Evolutionary conservation across 1,284 basidiomycete species (phyloP), one percentile per base, ranked within the genome.

Genomic region (Pyrrhoderma noxium): DNA sequence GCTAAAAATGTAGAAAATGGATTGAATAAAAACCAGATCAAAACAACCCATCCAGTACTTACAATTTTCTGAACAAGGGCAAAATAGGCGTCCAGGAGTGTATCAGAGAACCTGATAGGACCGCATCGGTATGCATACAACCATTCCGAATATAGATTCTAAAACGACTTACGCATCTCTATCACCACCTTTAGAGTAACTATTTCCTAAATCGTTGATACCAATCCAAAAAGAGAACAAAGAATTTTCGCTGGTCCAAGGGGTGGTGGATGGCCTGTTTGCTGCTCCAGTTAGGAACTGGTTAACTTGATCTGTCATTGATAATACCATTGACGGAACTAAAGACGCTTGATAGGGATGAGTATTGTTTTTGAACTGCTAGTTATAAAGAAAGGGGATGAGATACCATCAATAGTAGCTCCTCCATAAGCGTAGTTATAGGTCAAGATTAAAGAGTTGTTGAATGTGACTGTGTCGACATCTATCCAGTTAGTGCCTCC

Each of bases 381-480:
- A n/a, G n/a, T n/a, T 16, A 23, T 11, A 16, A 2, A 22, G 3
- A 13, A 45, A 27, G 14, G 11, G 22, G 27, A 21, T 21, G 8
- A 13, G 7, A 16, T 41, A 1, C 74, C 68, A 59, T 80, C 70
- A 55, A 80, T 80, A 16, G 77, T 80, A 14, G 79, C 78, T 16
- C 78, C 78, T 35, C 78, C 77, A 56, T 76, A 79, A 1, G 79
- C 78, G 56, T 74, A 80, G 62, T 81, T 80, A 65, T 79, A 81
- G 0, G 76, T 76, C 38, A 77, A 66, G 45, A 79, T 56, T 7
- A 72, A 60, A 4, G 77, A 77, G 34, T 67, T 72, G 66, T 82
- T 81, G 65, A 70, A 72, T 39, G 67, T 62, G 2, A 68, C 67
- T 0, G 77, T 76, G 51, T 70, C 65, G 51, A 69, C 70, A 54